Evolutionary conservation across 768 basidiomycete genomes (phyloP), one percentile per base, ranked within the genome.

Genomic region (Auriscalpium vulgare): DNA sequence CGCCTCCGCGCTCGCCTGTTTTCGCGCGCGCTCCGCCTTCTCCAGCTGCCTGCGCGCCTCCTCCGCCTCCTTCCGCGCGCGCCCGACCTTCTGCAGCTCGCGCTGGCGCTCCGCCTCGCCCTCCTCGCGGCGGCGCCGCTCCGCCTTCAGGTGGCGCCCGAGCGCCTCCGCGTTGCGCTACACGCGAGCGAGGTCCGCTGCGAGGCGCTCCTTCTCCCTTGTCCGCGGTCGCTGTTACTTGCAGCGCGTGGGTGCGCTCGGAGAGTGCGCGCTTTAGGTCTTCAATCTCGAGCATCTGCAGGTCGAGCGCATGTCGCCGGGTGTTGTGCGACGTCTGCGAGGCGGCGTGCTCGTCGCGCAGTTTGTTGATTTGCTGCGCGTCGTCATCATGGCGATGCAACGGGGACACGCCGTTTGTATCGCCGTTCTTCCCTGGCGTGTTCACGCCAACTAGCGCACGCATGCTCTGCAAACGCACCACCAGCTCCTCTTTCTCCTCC

Each of bases 171-270:
- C 91, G 57, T 91, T 87, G 50, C 78, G 76, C 55, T 82, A 78
- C 16, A 95, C 88, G 9, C 88, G 83, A 56, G 74, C 75, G 21
- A 95, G 76, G 65, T 95, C 91, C 5, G 79, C 73, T 63, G 93
- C 86, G 36, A 95, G 75, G 44, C 74, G 75, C 0, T 80, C 78
- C 55, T 81, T 59, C 83, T 82, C 50, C n/a, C 70, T 79, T 66
- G 83, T 86, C 73, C 68, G 91, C 86, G 37, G 77, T 75, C 63
- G 85, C 81, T 1, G 78, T 76, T 16, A 76, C 76, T 10, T 86
- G 81, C 43, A 93, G 77, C 60, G 85, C 82, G 29, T 75, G 74
- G 3, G 79, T 78, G 53, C 84, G 81, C 54, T 77, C 74, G 14
- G 81, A 76, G 13, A 91, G 75, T 2, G 85, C 84, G 4, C 74